Percentiles rank a stretch among this genome's conserved stretches.
Conservation (phyloP, 2,329 filamentous ascomycete species). For the Fusarium pilosicola region DNA sequence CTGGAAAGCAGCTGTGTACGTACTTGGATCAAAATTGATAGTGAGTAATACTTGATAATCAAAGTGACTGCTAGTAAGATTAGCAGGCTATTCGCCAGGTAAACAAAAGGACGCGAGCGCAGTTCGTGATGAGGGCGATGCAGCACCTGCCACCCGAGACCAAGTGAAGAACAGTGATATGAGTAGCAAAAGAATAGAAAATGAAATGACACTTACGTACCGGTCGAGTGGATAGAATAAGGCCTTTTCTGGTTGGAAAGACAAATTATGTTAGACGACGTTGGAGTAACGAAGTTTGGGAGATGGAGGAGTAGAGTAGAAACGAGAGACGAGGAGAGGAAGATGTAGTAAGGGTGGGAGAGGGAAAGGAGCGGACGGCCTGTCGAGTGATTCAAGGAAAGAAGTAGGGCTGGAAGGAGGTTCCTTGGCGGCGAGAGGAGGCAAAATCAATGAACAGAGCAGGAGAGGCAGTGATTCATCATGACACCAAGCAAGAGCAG, state of each 20-base stretch:
- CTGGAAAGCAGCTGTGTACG: neutral
- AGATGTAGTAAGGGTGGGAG: conserved; percentile 10
- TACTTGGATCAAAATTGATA: conserved; percentile 31
- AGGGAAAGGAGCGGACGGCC: neutral
- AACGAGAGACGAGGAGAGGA: conserved; percentile 21
- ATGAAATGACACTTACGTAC: conserved; percentile 11
- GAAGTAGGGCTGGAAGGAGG: conserved; percentile 14
- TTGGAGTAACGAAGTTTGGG: conserved; percentile 21
- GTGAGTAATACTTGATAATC: conserved; percentile 23
- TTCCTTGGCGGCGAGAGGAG: neutral
- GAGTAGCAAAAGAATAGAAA: neutral
- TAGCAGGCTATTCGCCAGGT: neutral
- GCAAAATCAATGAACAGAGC: neutral
- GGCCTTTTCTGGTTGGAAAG: conserved; percentile 1
- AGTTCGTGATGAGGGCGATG: neutral
- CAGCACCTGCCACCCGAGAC: neutral
- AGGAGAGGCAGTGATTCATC: conserved; percentile 34
- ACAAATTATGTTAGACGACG: conserved; percentile 26
- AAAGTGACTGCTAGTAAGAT: conserved; percentile 26
- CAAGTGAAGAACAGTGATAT: neutral
- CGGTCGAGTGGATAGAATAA: conserved; percentile 21
- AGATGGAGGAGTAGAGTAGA: conserved; percentile 13
- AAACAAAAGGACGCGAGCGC: neutral
- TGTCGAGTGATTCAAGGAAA: conserved; percentile 18
- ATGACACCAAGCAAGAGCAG: conserved; percentile 1